These are phyloP conservation scores for Rhododendron kiyosumense DNA, from an alignment of 148 eudicot species.

Conservation along the genomic window DNA sequence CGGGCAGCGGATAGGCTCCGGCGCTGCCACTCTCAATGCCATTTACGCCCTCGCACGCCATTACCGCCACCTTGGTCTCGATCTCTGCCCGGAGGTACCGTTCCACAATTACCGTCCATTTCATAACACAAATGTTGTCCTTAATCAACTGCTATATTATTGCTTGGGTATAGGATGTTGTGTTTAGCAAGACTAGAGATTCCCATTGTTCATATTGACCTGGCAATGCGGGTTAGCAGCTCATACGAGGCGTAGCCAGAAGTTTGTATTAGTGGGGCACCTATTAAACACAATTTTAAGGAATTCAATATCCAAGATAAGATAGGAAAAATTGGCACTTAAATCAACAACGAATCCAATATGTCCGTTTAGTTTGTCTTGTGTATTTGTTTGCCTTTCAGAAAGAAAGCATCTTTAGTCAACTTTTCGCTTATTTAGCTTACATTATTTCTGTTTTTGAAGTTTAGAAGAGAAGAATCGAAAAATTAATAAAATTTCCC, in stretches of 20 bases:
- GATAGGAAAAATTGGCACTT: neutral
- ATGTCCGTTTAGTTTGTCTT: no score
- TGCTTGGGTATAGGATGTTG: neutral
- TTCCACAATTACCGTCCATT: neutral
- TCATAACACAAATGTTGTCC: neutral
- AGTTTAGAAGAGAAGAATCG: no score
- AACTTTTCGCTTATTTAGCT: neutral
- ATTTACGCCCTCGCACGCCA: constrained; percentile 60
- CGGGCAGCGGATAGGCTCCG: constrained; percentile 90
- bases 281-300: neutral
- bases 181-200: neutral
- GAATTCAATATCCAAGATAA: neutral
- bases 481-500: no score
- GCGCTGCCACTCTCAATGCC: constrained; percentile 92
- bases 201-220: neutral
- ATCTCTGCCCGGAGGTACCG: constrained; percentile 4
- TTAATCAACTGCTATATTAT: neutral
- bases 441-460: neutral
- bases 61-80: constrained; percentile 21
- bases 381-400: no score
- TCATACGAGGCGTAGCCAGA: neutral
- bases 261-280: neutral
- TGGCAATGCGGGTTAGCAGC: neutral
- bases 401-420: neutral
- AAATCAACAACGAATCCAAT: no score